A percentile compares a stretch with the other conserved stretches of the same genome.
Conservation (phyloP, 441 rosid species). For the Bruguiera hainesii region DNA sequence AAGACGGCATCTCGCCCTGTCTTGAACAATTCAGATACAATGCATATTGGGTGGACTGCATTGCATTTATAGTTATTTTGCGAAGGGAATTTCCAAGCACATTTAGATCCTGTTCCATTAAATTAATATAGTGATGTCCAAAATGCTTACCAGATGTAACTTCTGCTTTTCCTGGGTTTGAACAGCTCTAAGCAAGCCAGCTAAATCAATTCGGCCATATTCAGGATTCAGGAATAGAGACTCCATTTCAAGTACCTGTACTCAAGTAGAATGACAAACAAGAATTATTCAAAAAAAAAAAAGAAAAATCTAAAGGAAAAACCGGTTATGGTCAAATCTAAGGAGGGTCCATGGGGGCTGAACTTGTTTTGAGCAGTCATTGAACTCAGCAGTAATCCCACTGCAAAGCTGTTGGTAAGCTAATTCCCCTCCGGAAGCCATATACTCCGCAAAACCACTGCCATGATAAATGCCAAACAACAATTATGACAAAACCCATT, state of each 20-base stretch:
- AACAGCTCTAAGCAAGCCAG: conserved; percentile 67
- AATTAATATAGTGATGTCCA: neutral
- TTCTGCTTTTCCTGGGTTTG: conserved; percentile 89
- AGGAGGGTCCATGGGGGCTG: neutral
- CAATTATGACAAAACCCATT: neutral
- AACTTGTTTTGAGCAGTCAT: conserved; percentile 84
- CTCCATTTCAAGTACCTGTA: conserved; percentile 74
- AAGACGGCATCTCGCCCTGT: too few relatives aligned
- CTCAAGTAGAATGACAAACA: neutral
- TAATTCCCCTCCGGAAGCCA: conserved; percentile 66
- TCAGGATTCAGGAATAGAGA: conserved; percentile 51
- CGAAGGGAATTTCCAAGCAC: too few relatives aligned
- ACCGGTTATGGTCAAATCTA: neutral
- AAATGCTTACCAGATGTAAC: conserved; percentile 52
- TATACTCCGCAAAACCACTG: conserved; percentile 79
- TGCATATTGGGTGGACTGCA: too few relatives aligned
- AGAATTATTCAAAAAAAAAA: too few relatives aligned
- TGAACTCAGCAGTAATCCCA: conserved; percentile 72
- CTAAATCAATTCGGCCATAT: conserved; percentile 54
- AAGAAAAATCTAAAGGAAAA: neutral
- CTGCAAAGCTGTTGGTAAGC: conserved; percentile 77
- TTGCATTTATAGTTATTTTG: too few relatives aligned
- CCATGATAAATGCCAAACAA: neutral
- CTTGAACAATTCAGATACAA: too few relatives aligned
- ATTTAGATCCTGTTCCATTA: too few relatives aligned